Conservation (phyloP, 805 yeast genomes). For the Debaryomyces hansenii region DNA sequence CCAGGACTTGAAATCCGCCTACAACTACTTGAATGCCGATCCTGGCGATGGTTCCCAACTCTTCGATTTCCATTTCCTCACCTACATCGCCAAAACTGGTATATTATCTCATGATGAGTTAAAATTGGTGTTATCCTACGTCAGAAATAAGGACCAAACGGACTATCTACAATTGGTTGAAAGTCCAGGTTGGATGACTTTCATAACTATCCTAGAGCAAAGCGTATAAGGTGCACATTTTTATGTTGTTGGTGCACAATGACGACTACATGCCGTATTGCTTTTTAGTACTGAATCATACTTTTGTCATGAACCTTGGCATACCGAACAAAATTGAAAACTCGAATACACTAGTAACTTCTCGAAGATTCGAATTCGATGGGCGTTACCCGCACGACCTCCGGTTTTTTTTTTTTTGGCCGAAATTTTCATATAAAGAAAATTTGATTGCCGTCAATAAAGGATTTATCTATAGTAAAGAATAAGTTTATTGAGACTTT, state of each 20-base stretch:
- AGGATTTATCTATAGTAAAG: no score
- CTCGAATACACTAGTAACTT: constrained; percentile 1
- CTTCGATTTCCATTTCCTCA: constrained; percentile 77
- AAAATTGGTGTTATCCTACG: constrained; percentile 47
- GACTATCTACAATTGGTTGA: constrained; percentile 55
- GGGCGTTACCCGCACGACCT: constrained; percentile 7
- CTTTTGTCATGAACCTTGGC: background rate
- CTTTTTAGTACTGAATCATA: background rate
- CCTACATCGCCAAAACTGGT: constrained; percentile 55
- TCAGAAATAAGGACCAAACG: constrained; percentile 39
- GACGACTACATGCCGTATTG: background rate
- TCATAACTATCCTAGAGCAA: constrained; percentile 52
- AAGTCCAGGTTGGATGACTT: constrained; percentile 80
- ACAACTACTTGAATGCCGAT: constrained; percentile 46
- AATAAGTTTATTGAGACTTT: no score
- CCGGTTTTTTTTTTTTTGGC: background rate
- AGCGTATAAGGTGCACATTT: constrained; percentile 14
- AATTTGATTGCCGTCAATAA: constrained; percentile 8
- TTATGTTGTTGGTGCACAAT: background rate
- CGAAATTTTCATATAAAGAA: constrained; percentile 2
- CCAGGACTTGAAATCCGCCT: constrained; percentile 62
- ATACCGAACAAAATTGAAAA: background rate
- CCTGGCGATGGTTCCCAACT: constrained; percentile 30
- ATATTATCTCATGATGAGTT: constrained; percentile 60
- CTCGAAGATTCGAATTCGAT: constrained; percentile 8